These are phyloP conservation scores for Lepidium campestre DNA, from an alignment of 441 rosid genomes.

Conservation along the genomic window DNA sequence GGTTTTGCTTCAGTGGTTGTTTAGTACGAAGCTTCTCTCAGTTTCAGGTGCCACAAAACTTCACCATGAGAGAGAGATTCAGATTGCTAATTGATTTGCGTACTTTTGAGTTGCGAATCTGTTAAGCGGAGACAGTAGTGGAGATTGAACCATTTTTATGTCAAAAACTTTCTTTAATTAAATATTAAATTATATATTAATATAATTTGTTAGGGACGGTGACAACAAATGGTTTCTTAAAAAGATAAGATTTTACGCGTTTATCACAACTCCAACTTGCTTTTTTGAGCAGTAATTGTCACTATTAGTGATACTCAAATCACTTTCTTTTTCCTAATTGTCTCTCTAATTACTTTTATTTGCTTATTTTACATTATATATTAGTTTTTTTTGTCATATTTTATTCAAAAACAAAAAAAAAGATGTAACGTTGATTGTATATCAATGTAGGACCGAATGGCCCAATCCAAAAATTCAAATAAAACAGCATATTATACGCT, in stretches of 20 bases:
- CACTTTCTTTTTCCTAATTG: background rate
- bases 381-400: too few species aligned
- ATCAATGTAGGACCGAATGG: too few species aligned
- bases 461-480: too few species aligned
- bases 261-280: constrained; percentile 17
- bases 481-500: too few species aligned
- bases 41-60: constrained; percentile 23
- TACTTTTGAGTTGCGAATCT: constrained; percentile 17
- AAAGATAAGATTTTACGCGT: constrained; percentile 27
- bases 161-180: background rate
- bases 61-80: constrained; percentile 25
- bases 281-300: constrained; percentile 22
- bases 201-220: constrained; percentile 17
- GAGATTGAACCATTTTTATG: constrained; percentile 15
- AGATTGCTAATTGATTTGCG: constrained; percentile 16
- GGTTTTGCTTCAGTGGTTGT: background rate
- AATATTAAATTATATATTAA: background rate
- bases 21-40: background rate
- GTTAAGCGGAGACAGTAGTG: constrained; percentile 20
- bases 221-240: background rate
- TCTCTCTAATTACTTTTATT: too few species aligned
- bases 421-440: too few species aligned
- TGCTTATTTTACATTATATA: too few species aligned
- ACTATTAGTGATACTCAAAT: constrained; percentile 16
- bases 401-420: too few species aligned